These are phyloP conservation scores for Pistacia atlantica DNA, from an alignment of 345 rosid species.

Conservation along the genomic window DNA sequence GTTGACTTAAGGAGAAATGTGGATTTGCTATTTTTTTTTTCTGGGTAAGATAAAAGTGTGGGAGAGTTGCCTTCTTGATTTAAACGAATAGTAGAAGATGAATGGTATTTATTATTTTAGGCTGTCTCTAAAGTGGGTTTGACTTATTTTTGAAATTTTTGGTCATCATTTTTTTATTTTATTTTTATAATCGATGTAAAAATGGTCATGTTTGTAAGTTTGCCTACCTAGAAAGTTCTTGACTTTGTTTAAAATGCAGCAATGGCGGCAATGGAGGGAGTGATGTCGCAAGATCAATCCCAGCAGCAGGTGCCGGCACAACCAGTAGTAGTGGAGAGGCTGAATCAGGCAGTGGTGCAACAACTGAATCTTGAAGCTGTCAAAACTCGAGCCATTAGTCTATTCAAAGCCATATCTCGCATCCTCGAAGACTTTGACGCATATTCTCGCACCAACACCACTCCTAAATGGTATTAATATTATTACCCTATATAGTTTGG, in stretches of 20 bases:
- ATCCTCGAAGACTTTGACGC: constrained; percentile 87
- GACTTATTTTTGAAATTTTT: no score
- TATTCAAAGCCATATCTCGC: constrained; percentile 81
- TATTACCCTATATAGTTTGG: neutral
- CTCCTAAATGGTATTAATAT: constrained; percentile 70
- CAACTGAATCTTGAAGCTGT: constrained; percentile 78
- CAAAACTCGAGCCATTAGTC: constrained; percentile 77
- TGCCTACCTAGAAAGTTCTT: no score
- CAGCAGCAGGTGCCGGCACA: constrained; percentile 27
- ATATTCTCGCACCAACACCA: constrained; percentile 72
- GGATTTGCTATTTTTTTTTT: no score
- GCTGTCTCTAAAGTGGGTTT: no score
- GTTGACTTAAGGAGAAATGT: neutral
- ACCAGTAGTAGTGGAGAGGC: constrained; percentile 51
- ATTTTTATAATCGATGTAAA: no score
- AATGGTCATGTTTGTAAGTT: no score
- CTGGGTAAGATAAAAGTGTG: neutral
- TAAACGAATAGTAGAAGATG: neutral
- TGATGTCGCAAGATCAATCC: constrained; percentile 25
- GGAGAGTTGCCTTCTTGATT: neutral
- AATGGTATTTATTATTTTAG: no score
- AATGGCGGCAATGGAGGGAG: constrained; percentile 27
- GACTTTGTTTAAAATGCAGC: neutral
- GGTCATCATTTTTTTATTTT: no score
- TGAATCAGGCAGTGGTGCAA: constrained; percentile 65